A percentile compares a stretch with the other conserved stretches of the same genome.
phyloP scores from a whole-genome alignment of 768 basidiomycete species.

The Rhizopogon sp. region DNA sequence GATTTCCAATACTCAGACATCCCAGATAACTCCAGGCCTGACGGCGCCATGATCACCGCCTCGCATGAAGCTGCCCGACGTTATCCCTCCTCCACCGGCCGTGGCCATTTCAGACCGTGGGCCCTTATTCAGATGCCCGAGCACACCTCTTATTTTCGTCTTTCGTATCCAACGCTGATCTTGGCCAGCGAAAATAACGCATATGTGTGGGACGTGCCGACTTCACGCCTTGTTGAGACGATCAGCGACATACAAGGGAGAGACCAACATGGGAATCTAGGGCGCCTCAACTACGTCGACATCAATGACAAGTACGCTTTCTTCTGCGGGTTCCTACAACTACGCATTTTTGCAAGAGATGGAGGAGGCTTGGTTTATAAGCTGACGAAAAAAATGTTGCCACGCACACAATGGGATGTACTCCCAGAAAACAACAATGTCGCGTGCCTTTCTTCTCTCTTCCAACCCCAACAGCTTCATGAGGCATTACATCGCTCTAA shows the following conservation, averaged over 20 bases:
- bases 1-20: slow-evolving; percentile 23
- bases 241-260: slow-evolving; percentile 35
- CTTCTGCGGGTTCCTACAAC: slow-evolving; percentile 43
- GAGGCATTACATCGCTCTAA: slow-evolving; percentile 2
- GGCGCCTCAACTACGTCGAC: slow-evolving; percentile 58
- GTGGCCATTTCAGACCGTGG: slow-evolving; percentile 61
- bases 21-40: slow-evolving; percentile 27
- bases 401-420: slow-evolving; percentile 33
- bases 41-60: slow-evolving; percentile 19
- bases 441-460: slow-evolving; percentile 5
- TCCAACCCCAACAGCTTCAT: slow-evolving; percentile 19
- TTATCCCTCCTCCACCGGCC: slow-evolving; percentile 6
- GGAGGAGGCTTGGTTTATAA: slow-evolving; percentile 41
- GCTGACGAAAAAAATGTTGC: slow-evolving; percentile 30
- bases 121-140: slow-evolving; percentile 47
- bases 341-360: slow-evolving; percentile 52
- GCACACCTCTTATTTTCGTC: slow-evolving; percentile 47
- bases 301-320: slow-evolving; percentile 53
- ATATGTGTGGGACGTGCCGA: slow-evolving; percentile 60
- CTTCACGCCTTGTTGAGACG: slow-evolving; percentile 42
- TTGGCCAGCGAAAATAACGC: slow-evolving; percentile 40
- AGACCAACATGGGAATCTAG: slow-evolving; percentile 11
- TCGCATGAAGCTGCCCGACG: slow-evolving; percentile 16
- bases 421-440: slow-evolving; percentile 5
- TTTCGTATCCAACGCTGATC: slow-evolving; percentile 63